Percentiles rank a stretch among this genome's conserved stretches.
Conservation (phyloP, 345 rosid genomes). For the Microthlaspi erraticum region DNA sequence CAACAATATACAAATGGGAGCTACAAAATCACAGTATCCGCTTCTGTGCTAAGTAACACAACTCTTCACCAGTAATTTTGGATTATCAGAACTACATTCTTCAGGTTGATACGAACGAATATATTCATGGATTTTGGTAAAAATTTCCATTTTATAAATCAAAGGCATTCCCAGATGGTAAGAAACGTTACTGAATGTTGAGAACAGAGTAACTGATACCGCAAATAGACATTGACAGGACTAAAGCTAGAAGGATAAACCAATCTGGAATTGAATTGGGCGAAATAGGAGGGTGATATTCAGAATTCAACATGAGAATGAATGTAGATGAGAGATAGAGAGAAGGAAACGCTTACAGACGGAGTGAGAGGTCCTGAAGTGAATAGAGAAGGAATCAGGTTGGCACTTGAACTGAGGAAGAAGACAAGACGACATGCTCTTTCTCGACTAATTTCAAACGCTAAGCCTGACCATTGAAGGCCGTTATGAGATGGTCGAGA, state of each 20-base stretch:
- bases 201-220: constrained; percentile 15
- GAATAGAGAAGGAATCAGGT: constrained; percentile 71
- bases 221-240: not conserved
- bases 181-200: not conserved
- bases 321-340: not conserved
- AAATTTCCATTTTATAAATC: not conserved
- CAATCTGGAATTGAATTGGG: not conserved
- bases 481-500: constrained; percentile 36
- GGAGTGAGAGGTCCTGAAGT: constrained; percentile 57
- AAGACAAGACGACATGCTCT: constrained; percentile 64
- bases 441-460: constrained; percentile 35
- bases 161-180: constrained; percentile 6
- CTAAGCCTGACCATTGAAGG: constrained; percentile 45
- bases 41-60: constrained; percentile 7
- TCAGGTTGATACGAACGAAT: not conserved
- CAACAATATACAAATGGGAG: not conserved
- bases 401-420: constrained; percentile 94
- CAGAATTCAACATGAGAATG: not conserved
- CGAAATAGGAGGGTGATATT: not conserved
- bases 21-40: not conserved
- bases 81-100: not conserved
- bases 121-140: not conserved
- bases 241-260: not conserved
- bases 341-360: constrained; percentile 38
- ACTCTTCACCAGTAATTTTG: not conserved